A percentile compares a stretch with the other conserved stretches of the same genome.
Conservation (phyloP, 169 alveolate genomes). For the Cystoisospora suis region DNA sequence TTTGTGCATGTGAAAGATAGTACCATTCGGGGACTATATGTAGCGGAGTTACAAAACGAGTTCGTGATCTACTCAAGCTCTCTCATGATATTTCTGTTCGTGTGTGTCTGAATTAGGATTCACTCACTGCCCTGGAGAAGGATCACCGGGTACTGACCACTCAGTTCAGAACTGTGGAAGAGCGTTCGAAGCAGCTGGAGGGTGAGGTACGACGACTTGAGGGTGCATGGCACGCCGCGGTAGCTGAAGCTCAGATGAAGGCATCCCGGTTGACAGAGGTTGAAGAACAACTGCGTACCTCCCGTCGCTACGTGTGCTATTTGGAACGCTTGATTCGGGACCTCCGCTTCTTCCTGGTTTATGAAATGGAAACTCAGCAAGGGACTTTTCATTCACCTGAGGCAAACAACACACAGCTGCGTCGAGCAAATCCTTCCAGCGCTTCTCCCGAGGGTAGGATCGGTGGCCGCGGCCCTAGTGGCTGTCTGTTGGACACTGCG, state of each 20-base stretch:
- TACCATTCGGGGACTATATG: too few relatives aligned
- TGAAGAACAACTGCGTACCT: not conserved
- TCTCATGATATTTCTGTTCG: not conserved
- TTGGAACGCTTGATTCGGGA: conserved; percentile 14
- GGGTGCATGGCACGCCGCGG: not conserved
- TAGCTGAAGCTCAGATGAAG: not conserved
- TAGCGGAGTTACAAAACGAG: too few relatives aligned
- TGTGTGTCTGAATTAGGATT: not conserved
- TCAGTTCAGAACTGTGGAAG: not conserved
- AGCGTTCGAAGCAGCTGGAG: not conserved
- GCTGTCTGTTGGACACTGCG: not conserved
- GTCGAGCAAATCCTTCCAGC: not conserved
- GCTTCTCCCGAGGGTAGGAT: not conserved
- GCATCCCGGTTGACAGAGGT: not conserved
- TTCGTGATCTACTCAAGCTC: not conserved
- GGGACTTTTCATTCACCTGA: too few relatives aligned
- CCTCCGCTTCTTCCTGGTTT: not conserved
- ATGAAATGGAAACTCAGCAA: not conserved
- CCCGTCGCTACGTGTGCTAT: conserved; percentile 5
- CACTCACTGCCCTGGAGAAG: not conserved
- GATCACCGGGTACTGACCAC: not conserved
- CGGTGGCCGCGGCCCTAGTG: not conserved
- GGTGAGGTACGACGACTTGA: not conserved
- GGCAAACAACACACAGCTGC: not conserved
- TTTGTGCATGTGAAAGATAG: too few relatives aligned